These are phyloP conservation scores for Platanus orientalis DNA, from an alignment of 164 flowering plant genomes.

Conservation along the genomic window DNA sequence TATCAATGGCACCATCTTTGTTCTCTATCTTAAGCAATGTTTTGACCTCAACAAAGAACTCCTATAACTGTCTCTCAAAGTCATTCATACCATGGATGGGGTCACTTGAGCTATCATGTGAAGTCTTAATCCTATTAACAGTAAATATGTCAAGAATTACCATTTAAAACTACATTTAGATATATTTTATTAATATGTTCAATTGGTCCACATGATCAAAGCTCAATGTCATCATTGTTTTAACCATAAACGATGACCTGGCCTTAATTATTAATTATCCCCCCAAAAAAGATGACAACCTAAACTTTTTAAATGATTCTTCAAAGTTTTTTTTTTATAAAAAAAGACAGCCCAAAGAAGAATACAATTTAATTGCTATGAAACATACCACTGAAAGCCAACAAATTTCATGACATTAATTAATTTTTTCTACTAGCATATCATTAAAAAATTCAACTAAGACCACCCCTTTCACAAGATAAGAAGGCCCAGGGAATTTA, in stretches of 20 bases:
- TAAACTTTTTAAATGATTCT: neutral
- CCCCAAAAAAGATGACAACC: too few species aligned
- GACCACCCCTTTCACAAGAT: too few species aligned
- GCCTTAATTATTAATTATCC: too few species aligned
- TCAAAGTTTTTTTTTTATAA: neutral
- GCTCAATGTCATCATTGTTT: neutral
- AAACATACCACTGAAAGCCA: neutral
- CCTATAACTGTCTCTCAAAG: slow-evolving; percentile 61
- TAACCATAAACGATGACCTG: neutral
- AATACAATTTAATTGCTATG: neutral
- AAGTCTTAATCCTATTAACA: slow-evolving; percentile 38
- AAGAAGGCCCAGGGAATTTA: too few species aligned
- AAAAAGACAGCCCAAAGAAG: neutral
- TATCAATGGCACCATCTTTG: slow-evolving; percentile 47
- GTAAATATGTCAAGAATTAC: slow-evolving; percentile 14
- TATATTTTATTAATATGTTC: neutral
- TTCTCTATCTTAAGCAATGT: slow-evolving; percentile 56
- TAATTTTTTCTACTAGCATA: too few species aligned
- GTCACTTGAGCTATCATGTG: slow-evolving; percentile 29
- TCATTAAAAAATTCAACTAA: too few species aligned
- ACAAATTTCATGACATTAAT: too few species aligned
- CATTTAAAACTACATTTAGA: slow-evolving; percentile 4
- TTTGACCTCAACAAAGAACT: slow-evolving; percentile 66
- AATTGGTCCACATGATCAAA: neutral
- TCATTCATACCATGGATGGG: slow-evolving; percentile 29